phyloP scores from a whole-genome alignment of 75 land plant genomes.

The Selaginella moellendorffii region DNA sequence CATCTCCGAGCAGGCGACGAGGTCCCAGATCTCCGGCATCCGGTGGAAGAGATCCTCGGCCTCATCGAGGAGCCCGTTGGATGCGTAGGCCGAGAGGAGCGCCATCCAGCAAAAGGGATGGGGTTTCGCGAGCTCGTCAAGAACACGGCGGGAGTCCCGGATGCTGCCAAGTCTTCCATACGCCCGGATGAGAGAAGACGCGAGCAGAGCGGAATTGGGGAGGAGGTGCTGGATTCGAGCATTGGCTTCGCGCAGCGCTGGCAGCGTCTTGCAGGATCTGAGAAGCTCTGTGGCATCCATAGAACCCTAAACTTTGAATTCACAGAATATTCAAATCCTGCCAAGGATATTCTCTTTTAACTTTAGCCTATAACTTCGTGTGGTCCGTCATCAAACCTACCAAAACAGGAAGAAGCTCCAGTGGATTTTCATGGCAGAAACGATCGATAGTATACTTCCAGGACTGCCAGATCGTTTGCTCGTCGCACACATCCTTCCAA shows the following conservation, averaged over 20 bases:
- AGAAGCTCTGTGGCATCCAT: not conserved
- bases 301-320: too few species aligned
- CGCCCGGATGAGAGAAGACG: not conserved
- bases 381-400: too few species aligned
- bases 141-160: not conserved
- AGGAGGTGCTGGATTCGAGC: not conserved
- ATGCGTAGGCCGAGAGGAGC: not conserved
- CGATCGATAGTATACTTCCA: too few species aligned
- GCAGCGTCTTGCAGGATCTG: not conserved
- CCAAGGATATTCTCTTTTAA: too few species aligned
- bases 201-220: not conserved
- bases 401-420: too few species aligned
- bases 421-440: too few species aligned
- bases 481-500: too few species aligned
- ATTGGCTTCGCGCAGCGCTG: not conserved
- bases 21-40: not conserved
- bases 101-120: not conserved
- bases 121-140: too few species aligned
- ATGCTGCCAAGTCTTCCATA: not conserved
- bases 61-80: not conserved
- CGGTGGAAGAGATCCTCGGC: not conserved
- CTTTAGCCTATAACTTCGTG: too few species aligned
- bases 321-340: too few species aligned
- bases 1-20: not conserved
- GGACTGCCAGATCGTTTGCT: too few species aligned